Conservation (phyloP, 306 rosid genomes). For the Prosopis cineraria region DNA sequence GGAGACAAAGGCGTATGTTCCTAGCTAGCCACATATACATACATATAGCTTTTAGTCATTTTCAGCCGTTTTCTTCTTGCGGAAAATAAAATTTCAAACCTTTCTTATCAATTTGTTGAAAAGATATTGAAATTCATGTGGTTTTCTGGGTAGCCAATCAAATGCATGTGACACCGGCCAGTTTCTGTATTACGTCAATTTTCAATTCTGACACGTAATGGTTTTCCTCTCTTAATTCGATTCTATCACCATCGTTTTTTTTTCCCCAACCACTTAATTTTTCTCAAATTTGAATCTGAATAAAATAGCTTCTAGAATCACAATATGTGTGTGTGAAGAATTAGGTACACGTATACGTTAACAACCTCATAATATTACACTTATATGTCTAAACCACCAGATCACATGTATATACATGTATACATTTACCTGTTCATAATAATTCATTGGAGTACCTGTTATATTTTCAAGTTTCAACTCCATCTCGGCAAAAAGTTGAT, state of each 20-base stretch:
- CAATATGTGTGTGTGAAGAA: not conserved
- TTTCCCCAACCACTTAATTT: no score
- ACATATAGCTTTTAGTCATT: not conserved
- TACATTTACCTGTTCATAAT: not conserved
- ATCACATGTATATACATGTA: not conserved
- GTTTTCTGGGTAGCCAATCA: conserved; percentile 14
- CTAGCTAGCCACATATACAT: not conserved
- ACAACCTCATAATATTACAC: not conserved
- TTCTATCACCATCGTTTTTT: not conserved
- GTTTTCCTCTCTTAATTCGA: not conserved
- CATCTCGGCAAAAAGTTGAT: no score
- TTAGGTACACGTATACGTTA: not conserved
- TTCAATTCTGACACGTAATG: conserved; percentile 10
- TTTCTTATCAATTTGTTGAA: conserved; percentile 20
- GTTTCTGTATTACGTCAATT: not conserved
- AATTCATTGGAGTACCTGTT: no score
- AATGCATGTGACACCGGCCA: conserved; percentile 17
- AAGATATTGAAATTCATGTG: conserved; percentile 14
- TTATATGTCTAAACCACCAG: not conserved
- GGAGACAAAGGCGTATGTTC: no score
- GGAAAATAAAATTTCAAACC: not conserved
- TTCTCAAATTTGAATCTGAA: not conserved
- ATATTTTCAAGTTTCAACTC: no score
- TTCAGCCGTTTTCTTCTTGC: not conserved
- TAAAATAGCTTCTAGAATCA: not conserved